A percentile compares a stretch with the other conserved stretches of the same genome.
Conservation (phyloP, 2,329 filamentous ascomycete species). For the Colletotrichum truncatum region DNA sequence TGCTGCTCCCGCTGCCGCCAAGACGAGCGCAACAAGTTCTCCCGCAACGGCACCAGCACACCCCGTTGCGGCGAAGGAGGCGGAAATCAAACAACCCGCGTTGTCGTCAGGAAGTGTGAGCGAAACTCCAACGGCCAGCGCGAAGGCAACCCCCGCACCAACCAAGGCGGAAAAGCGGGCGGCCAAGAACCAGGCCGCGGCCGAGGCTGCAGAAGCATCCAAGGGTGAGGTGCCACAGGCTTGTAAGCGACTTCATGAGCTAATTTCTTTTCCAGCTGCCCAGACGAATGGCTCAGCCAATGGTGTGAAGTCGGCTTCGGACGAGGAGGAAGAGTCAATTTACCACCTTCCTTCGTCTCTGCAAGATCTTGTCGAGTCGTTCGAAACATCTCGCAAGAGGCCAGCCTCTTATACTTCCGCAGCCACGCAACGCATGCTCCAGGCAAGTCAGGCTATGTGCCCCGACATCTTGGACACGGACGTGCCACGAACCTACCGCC, state of each 20-base stretch:
- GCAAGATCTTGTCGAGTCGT: slow-evolving; percentile 90
- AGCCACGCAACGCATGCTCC: slow-evolving; percentile 77
- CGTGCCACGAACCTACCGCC: slow-evolving; percentile 83
- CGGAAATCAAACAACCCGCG: slow-evolving; percentile 44
- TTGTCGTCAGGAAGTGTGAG: slow-evolving; percentile 37
- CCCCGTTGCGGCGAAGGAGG: slow-evolving; percentile 49
- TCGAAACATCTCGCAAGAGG: slow-evolving; percentile 82
- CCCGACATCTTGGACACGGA: slow-evolving; percentile 84
- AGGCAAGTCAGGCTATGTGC: slow-evolving; percentile 75
- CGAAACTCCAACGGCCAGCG: slow-evolving; percentile 34
- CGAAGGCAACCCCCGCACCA: slow-evolving; percentile 39
- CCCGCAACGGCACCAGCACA: slow-evolving; percentile 59
- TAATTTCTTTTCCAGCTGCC: slow-evolving; percentile 39
- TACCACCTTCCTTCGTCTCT: slow-evolving; percentile 92
- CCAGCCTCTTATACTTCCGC: slow-evolving; percentile 69
- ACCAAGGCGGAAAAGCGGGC: slow-evolving; percentile 49
- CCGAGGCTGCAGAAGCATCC: slow-evolving; percentile 52
- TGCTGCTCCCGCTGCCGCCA: slow-evolving; percentile 61
- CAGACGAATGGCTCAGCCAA: slow-evolving; percentile 63
- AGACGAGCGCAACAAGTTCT: slow-evolving; percentile 63
- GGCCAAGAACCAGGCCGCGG: slow-evolving; percentile 52
- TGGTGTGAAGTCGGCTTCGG: slow-evolving; percentile 59
- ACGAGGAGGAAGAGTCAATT: slow-evolving; percentile 78
- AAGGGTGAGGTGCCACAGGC: slow-evolving; percentile 49
- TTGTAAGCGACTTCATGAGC: background rate